Evolutionary conservation across 352 stramenopile species (phyloP).

Genomic region (Pythium pyrilobum): DNA sequence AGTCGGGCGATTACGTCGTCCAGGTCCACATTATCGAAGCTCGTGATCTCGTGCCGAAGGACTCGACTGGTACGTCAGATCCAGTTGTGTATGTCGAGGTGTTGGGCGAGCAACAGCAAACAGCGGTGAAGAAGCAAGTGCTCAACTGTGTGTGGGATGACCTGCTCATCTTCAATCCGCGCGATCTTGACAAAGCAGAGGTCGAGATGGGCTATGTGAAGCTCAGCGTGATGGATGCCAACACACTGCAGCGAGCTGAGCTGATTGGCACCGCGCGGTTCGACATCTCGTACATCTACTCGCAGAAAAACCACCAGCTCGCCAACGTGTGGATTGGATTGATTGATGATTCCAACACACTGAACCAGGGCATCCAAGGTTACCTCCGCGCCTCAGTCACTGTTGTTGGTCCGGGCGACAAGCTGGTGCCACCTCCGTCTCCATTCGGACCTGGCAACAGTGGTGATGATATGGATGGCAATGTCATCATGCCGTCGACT

Average conservation of each 20-base stretch:
- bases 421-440: slow-evolving; percentile 61
- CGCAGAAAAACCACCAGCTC: slow-evolving; percentile 82
- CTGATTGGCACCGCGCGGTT: slow-evolving; percentile 87
- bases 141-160: slow-evolving; percentile 88
- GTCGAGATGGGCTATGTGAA: slow-evolving; percentile 83
- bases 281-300: slow-evolving; percentile 87
- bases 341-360: slow-evolving; percentile 74
- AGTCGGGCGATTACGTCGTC: slow-evolving; percentile 84
- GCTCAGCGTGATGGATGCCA: slow-evolving; percentile 82
- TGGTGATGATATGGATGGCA: slow-evolving; percentile 35
- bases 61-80: slow-evolving; percentile 86
- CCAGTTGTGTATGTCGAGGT: slow-evolving; percentile 89
- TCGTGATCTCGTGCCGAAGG: slow-evolving; percentile 82
- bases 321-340: slow-evolving; percentile 89
- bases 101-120: slow-evolving; percentile 83
- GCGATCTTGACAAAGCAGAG: slow-evolving; percentile 71
- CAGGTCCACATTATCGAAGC: slow-evolving; percentile 90
- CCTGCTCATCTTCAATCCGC: slow-evolving; percentile 69
- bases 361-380: slow-evolving; percentile 86
- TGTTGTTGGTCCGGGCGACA: slow-evolving; percentile 85
- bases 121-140: slow-evolving; percentile 76
- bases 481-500: slow-evolving; percentile 76
- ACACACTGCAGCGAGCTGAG: slow-evolving; percentile 81
- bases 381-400: slow-evolving; percentile 87
- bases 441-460: slow-evolving; percentile 40